phyloP scores from a whole-genome alignment of 345 rosid genomes.

The Arabidopsis suecica region DNA sequence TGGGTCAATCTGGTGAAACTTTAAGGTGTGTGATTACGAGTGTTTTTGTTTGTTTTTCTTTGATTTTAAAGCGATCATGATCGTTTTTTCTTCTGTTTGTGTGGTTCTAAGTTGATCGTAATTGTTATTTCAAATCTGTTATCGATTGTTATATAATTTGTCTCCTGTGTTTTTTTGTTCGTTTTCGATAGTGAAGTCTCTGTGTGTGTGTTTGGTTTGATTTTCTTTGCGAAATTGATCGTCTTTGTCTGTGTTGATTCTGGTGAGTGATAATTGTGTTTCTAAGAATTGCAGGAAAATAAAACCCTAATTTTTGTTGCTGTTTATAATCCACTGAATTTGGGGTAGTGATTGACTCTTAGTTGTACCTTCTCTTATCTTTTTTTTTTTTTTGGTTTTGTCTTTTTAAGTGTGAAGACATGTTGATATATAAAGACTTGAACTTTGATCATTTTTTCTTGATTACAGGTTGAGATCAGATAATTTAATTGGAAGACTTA shows the following conservation, averaged over 20 bases:
- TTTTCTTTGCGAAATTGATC: slow-evolving; percentile 10
- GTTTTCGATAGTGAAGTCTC: slow-evolving; percentile 26
- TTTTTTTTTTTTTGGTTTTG: not conserved
- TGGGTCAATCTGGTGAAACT: slow-evolving; percentile 22
- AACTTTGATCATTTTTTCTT: slow-evolving; percentile 24
- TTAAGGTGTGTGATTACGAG: slow-evolving; percentile 29
- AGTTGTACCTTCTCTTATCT: slow-evolving; percentile 19
- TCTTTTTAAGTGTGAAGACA: not conserved
- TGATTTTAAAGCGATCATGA: slow-evolving; percentile 31
- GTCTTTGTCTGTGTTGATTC: slow-evolving; percentile 24
- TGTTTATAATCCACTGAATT: slow-evolving; percentile 31
- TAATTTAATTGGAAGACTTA: slow-evolving; percentile 22
- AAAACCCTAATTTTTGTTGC: slow-evolving; percentile 9
- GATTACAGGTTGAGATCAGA: slow-evolving; percentile 29
- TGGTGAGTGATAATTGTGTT: not conserved
- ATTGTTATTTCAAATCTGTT: not conserved
- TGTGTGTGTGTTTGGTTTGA: slow-evolving; percentile 6
- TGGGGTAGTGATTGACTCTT: slow-evolving; percentile 26
- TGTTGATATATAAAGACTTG: not conserved
- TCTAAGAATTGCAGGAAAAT: not conserved
- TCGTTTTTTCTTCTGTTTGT: slow-evolving; percentile 18
- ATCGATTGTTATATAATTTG: not conserved
- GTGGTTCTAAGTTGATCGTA: slow-evolving; percentile 8
- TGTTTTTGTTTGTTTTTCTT: not conserved
- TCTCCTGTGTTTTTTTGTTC: not conserved